Percentiles rank a stretch among this genome's conserved stretches.
Conservation (phyloP, 129 eudicot species). For the Flaveria ramosissima region DNA sequence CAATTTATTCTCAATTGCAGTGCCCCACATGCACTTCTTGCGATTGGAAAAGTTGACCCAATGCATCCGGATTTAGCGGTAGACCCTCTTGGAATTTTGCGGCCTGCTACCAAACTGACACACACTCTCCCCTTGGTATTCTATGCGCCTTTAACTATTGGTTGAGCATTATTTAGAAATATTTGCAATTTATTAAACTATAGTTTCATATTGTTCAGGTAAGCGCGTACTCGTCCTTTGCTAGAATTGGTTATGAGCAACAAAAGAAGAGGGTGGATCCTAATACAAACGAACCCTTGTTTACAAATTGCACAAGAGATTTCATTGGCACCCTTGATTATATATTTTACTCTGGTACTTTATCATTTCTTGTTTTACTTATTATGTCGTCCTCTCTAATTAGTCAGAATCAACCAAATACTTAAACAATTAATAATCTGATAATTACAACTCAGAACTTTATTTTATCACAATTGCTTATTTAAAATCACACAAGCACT, state of each 20-base stretch:
- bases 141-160: slow-evolving; percentile 4
- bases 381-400: background rate
- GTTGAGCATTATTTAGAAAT: slow-evolving; percentile 13
- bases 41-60: slow-evolving; percentile 82
- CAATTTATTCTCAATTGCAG: slow-evolving; percentile 37
- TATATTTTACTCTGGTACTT: slow-evolving; percentile 77
- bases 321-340: slow-evolving; percentile 80
- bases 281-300: slow-evolving; percentile 70
- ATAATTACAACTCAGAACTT: slow-evolving; percentile 7
- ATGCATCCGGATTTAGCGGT: slow-evolving; percentile 71
- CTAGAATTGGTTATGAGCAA: slow-evolving; percentile 60
- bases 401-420: background rate
- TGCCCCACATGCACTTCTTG: slow-evolving; percentile 87
- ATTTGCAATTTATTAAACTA: background rate
- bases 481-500: background rate
- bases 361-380: background rate
- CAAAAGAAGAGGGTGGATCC: slow-evolving; percentile 74
- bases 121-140: slow-evolving; percentile 78
- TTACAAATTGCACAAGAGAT: slow-evolving; percentile 82
- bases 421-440: background rate
- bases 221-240: slow-evolving; percentile 80
- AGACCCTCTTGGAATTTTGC: slow-evolving; percentile 75
- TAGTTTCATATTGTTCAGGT: slow-evolving; percentile 43
- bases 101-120: slow-evolving; percentile 58
- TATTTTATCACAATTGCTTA: background rate